Percentiles rank a stretch among this genome's conserved stretches.
phyloP scores from a whole-genome alignment of 805 yeast genomes.

The Kodamaea hsintzibuensis region DNA sequence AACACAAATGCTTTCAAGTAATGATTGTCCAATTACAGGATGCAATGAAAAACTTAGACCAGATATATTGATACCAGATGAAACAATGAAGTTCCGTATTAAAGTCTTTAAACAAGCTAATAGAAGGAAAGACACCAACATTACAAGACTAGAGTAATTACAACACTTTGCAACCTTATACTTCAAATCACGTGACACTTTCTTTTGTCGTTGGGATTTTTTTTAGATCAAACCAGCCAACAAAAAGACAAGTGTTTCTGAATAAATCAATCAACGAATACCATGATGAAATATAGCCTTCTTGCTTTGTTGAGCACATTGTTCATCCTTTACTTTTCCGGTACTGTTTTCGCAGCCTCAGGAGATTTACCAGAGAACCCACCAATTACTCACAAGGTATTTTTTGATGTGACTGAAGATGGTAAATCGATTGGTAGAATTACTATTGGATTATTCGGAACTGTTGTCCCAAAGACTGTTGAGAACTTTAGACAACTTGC shows the following conservation, averaged over 20 bases:
- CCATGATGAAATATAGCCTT: conserved; percentile 14
- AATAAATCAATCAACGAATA: background rate
- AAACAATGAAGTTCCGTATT: conserved; percentile 57
- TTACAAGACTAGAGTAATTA: conserved; percentile 10
- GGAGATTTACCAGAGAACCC: conserved; percentile 42
- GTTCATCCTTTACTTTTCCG: conserved; percentile 13
- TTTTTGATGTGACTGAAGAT: conserved; percentile 82
- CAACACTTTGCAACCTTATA: no score
- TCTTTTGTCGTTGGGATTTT: no score
- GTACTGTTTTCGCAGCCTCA: conserved; percentile 11
- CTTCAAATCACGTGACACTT: background rate
- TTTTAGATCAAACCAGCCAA: no score
- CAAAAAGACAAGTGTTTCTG: background rate
- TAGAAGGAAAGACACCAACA: conserved; percentile 8
- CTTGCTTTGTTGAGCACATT: conserved; percentile 14
- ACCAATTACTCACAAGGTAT: conserved; percentile 74
- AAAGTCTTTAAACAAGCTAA: conserved; percentile 29
- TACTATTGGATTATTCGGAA: conserved; percentile 84
- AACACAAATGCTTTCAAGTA: conserved; percentile 24
- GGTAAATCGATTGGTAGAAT: conserved; percentile 76
- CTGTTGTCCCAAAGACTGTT: conserved; percentile 78
- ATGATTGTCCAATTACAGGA: conserved; percentile 60
- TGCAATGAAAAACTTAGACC: conserved; percentile 42
- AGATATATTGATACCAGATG: conserved; percentile 46
- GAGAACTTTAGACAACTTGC: conserved; percentile 85